Conservation (phyloP, 805 yeast genomes). For the Nakazawaea ernobii region DNA sequence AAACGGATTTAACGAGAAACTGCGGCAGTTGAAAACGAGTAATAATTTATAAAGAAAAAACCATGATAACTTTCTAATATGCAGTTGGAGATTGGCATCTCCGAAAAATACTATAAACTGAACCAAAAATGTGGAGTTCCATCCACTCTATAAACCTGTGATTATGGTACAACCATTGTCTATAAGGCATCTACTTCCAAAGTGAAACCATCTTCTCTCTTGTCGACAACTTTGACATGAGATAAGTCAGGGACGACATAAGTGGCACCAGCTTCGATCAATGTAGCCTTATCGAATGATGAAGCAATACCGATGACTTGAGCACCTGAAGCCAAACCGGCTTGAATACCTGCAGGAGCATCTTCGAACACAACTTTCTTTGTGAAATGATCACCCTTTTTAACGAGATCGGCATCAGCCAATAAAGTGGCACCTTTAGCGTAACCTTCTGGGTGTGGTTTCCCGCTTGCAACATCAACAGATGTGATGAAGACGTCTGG, state of each 20-base stretch:
- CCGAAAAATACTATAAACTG: too few relatives aligned
- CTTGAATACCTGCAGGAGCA: slow-evolving; percentile 82
- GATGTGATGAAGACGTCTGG: slow-evolving; percentile 82
- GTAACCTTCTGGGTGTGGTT: slow-evolving; percentile 86
- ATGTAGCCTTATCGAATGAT: slow-evolving; percentile 63
- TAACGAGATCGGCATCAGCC: slow-evolving; percentile 24
- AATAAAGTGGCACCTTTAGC: slow-evolving; percentile 46
- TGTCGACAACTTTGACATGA: slow-evolving; percentile 52
- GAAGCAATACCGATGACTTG: slow-evolving; percentile 79
- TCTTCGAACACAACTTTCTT: slow-evolving; percentile 74
- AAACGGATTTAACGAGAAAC: not conserved
- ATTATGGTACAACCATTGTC: not conserved
- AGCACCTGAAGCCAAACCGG: slow-evolving; percentile 83
- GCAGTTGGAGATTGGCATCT: too few relatives aligned
- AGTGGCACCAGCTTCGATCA: slow-evolving; percentile 73
- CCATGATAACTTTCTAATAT: too few relatives aligned
- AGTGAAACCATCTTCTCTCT: slow-evolving; percentile 35
- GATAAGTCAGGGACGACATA: slow-evolving; percentile 73
- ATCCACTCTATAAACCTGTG: too few relatives aligned
- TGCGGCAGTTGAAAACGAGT: not conserved
- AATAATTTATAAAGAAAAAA: not conserved
- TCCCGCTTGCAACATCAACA: slow-evolving; percentile 71
- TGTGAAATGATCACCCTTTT: slow-evolving; percentile 18
- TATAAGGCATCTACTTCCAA: slow-evolving; percentile 33
- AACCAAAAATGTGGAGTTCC: too few relatives aligned